These are phyloP conservation scores for Russula virescens DNA, from an alignment of 768 basidiomycete species.

Conservation along the genomic window DNA sequence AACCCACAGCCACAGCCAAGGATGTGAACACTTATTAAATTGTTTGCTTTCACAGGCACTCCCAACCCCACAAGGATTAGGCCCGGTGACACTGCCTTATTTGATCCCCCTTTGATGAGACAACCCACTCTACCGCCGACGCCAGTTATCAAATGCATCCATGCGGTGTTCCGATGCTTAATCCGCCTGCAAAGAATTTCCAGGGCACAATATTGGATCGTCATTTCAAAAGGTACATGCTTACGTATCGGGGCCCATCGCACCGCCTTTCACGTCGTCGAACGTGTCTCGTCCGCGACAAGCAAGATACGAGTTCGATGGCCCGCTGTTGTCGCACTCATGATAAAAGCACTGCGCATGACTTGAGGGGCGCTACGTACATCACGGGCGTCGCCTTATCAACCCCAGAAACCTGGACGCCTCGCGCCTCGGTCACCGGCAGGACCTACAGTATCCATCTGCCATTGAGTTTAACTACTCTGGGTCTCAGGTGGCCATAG, in stretches of 20 bases:
- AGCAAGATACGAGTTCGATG: too few species aligned
- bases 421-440: too few species aligned
- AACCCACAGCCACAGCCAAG: not conserved
- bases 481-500: not conserved
- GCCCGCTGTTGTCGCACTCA: not conserved
- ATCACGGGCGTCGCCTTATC: not conserved
- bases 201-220: too few species aligned
- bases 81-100: not conserved
- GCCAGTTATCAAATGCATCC: not conserved
- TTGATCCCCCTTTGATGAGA: not conserved
- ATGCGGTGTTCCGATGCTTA: not conserved
- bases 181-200: not conserved
- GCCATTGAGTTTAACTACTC: not conserved
- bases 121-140: not conserved
- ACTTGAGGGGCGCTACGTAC: too few species aligned
- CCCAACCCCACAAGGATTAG: not conserved
- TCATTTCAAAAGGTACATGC: too few species aligned
- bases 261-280: too few species aligned
- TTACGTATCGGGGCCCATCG: too few species aligned
- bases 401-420: not conserved
- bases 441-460: not conserved
- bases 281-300: too few species aligned
- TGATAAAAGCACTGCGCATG: too few species aligned
- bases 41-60: not conserved
- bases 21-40: not conserved